Percentiles rank a stretch among this genome's conserved stretches.
These are phyloP conservation scores for Elsinoe necatrix DNA, from an alignment of 2,329 filamentous ascomycete species.

Conservation along the genomic window DNA sequence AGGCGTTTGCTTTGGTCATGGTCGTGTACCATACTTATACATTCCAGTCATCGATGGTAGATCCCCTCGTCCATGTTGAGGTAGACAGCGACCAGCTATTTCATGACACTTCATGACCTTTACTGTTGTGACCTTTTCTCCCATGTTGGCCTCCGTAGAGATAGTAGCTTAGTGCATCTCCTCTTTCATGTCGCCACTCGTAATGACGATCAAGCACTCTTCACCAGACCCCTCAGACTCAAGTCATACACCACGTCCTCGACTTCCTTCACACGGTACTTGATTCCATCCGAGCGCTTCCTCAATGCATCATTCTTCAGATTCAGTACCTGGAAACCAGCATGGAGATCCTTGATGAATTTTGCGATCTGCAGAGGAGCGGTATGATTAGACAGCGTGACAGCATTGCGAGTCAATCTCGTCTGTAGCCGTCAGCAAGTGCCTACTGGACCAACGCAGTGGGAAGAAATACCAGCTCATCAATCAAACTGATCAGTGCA, in stretches of 20 bases:
- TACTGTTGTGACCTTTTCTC: too few species aligned
- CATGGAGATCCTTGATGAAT: slow-evolving; percentile 92
- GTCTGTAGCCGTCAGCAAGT: slow-evolving; percentile 37
- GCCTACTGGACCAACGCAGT: neutral
- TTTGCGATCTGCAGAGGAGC: slow-evolving; percentile 79
- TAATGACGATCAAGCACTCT: neutral
- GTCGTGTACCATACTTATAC: neutral
- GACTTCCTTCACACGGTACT: slow-evolving; percentile 96
- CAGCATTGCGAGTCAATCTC: slow-evolving; percentile 85
- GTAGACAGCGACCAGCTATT: neutral
- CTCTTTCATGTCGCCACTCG: too few species aligned
- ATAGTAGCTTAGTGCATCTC: too few species aligned
- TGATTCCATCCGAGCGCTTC: slow-evolving; percentile 83
- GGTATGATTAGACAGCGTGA: slow-evolving; percentile 80
- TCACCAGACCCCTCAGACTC: slow-evolving; percentile 70
- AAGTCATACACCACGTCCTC: slow-evolving; percentile 98
- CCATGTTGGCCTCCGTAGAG: too few species aligned
- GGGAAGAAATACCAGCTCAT: slow-evolving; percentile 58
- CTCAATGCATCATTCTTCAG: slow-evolving; percentile 90
- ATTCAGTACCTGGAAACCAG: slow-evolving; percentile 94
- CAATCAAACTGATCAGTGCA: slow-evolving; percentile 74
- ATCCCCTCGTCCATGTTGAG: neutral
- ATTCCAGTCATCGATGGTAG: neutral
- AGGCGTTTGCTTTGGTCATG: neutral
- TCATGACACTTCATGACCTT: neutral